Evolutionary conservation across 2,329 filamentous ascomycete genomes (phyloP).

Genomic region (Coniochaeta pulveracea): DNA sequence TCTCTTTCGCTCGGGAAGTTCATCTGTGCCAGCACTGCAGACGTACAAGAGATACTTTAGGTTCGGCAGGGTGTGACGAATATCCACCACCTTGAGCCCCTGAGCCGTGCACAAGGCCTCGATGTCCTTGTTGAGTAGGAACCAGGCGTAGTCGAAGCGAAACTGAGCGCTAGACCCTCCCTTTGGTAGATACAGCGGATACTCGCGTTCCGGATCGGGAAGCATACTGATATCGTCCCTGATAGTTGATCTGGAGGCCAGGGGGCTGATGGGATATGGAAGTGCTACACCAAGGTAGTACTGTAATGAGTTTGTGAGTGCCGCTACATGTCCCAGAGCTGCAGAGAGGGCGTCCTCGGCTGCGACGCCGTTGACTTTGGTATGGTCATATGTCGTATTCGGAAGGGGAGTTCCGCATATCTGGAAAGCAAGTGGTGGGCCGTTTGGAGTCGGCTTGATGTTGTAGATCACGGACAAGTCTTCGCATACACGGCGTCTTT

Average conservation of each 20-base stretch:
- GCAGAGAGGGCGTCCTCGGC: slow-evolving; percentile 66
- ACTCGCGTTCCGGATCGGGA: slow-evolving; percentile 50
- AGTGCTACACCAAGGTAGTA: slow-evolving; percentile 71
- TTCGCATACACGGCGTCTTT: slow-evolving; percentile 78
- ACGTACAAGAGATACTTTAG: slow-evolving; percentile 88
- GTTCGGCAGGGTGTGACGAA: slow-evolving; percentile 85
- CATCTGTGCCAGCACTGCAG: slow-evolving; percentile 63
- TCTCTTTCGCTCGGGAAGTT: slow-evolving; percentile 48
- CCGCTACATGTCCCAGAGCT: slow-evolving; percentile 68
- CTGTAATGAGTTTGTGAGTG: slow-evolving; percentile 64
- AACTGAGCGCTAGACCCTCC: slow-evolving; percentile 62
- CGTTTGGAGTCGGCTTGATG: slow-evolving; percentile 52
- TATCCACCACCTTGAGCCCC: slow-evolving; percentile 72
- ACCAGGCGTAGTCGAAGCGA: slow-evolving; percentile 92
- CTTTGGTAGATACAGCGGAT: slow-evolving; percentile 62
- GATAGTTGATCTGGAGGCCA: slow-evolving; percentile 64
- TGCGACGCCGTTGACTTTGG: slow-evolving; percentile 16
- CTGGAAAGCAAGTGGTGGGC: slow-evolving; percentile 63
- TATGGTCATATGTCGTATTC: slow-evolving; percentile 61
- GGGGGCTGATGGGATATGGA: slow-evolving; percentile 66
- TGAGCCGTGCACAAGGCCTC: slow-evolving; percentile 56
- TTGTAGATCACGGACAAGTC: slow-evolving; percentile 71
- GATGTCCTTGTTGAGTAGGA: slow-evolving; percentile 93
- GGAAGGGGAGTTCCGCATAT: slow-evolving; percentile 71
- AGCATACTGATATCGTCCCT: slow-evolving; percentile 61